Conservation (phyloP, 768 basidiomycete species). For the Basidioascus undulatus region DNA sequence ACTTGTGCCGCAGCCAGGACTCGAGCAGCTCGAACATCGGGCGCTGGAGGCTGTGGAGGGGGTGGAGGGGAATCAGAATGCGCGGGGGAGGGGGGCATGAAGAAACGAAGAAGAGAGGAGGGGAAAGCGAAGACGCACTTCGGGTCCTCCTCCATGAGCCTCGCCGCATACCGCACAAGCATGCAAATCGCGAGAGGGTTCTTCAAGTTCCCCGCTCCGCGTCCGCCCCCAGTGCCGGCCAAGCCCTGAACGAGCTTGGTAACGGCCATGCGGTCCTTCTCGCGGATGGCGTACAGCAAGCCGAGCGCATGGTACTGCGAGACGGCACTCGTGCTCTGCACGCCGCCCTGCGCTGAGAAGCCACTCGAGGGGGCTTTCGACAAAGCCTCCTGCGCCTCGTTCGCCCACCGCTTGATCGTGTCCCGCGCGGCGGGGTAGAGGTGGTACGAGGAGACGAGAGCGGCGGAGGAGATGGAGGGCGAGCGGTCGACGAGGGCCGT, state of each 20-base stretch:
- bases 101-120: neutral
- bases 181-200: conserved; percentile 96
- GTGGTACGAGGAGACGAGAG: conserved; percentile 91
- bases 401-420: conserved; percentile 97
- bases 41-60: conserved; percentile 42
- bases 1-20: conserved; percentile 89
- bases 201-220: conserved; percentile 67
- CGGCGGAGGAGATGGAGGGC: conserved; percentile 82
- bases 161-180: conserved; percentile 94
- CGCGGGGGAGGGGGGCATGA: neutral
- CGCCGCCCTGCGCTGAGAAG: conserved; percentile 22
- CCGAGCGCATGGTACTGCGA: conserved; percentile 94
- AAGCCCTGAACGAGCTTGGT: conserved; percentile 99
- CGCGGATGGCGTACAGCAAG: conserved; percentile 74
- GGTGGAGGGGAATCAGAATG: neutral
- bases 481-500: conserved; percentile 94
- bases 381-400: conserved; percentile 90
- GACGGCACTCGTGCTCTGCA: conserved; percentile 73
- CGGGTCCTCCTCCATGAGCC: conserved; percentile 94
- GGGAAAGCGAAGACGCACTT: conserved; percentile 40
- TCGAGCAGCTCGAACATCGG: conserved; percentile 87
- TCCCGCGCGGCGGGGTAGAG: conserved; percentile 80
- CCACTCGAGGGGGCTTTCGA: conserved; percentile 43
- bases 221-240: conserved; percentile 26
- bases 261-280: conserved; percentile 95